Evolutionary conservation across 345 rosid species (phyloP).

Genomic region (Salix dunnii): DNA sequence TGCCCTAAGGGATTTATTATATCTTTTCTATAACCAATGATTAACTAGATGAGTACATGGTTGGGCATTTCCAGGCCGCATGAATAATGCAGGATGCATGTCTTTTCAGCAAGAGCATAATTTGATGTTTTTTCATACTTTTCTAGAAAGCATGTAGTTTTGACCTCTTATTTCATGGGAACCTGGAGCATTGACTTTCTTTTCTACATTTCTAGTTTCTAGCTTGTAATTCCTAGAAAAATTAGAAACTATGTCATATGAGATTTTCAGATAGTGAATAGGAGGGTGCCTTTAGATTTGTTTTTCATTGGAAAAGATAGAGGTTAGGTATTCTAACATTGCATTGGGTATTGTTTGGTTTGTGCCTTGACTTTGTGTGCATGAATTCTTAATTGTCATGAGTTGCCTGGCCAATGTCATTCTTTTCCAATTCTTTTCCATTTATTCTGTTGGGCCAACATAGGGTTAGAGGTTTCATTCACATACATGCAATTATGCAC

Average conservation of each 20-base stretch:
- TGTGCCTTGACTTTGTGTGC: neutral
- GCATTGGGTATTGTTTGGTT: neutral
- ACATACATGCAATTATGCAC: neutral
- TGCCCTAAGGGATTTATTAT: neutral
- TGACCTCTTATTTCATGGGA: neutral
- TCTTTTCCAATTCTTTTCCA: neutral
- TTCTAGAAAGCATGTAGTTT: neutral
- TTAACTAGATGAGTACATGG: neutral
- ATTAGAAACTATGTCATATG: neutral
- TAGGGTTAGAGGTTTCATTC: neutral
- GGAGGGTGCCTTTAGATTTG: neutral
- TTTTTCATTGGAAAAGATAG: neutral
- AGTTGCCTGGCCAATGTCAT: neutral
- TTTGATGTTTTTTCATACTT: neutral
- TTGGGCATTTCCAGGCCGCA: neutral
- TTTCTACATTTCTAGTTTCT: neutral
- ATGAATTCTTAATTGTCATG: neutral
- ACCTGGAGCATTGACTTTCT: neutral
- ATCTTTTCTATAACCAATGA: neutral
- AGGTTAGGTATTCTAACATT: neutral
- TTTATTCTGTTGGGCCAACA: neutral
- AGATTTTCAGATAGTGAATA: neutral
- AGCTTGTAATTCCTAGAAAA: neutral
- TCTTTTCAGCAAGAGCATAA: neutral
- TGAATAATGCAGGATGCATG: neutral